A percentile compares a stretch with the other conserved stretches of the same genome.
These are phyloP conservation scores for Pisolithus orientalis DNA, from an alignment of 768 basidiomycete species.

Conservation along the genomic window DNA sequence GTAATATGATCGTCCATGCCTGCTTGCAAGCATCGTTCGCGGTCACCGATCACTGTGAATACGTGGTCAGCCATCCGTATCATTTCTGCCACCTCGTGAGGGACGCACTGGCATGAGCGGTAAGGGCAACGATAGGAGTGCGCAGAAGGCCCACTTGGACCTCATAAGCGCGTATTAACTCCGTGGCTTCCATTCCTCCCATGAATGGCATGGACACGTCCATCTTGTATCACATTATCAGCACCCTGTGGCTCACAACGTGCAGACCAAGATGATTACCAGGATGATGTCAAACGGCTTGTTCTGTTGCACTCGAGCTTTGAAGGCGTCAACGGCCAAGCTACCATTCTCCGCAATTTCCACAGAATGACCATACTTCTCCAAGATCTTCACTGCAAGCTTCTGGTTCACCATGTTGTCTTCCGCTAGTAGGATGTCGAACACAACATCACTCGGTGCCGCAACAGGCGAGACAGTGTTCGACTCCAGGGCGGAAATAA, in stretches of 20 bases:
- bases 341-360: constrained; percentile 98
- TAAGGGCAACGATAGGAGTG: constrained; percentile 93
- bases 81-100: background rate
- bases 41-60: constrained; percentile 76
- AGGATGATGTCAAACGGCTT: constrained; percentile 89
- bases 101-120: constrained; percentile 89
- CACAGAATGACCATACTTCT: constrained; percentile 91
- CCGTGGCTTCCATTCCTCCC: constrained; percentile 98
- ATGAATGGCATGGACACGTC: constrained; percentile 98
- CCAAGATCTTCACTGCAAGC: constrained; percentile 91
- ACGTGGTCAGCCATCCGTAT: constrained; percentile 4
- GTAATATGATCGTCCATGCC: constrained; percentile 83
- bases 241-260: background rate
- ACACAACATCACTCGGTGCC: constrained; percentile 77
- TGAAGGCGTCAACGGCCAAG: constrained; percentile 88
- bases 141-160: constrained; percentile 58
- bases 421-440: constrained; percentile 93
- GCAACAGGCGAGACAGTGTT: constrained; percentile 88
- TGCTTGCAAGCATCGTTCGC: constrained; percentile 70
- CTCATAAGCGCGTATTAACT: constrained; percentile 84
- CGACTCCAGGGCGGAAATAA: constrained; percentile 91
- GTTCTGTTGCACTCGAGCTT: constrained; percentile 60
- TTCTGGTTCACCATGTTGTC: constrained; percentile 97
- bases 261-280: constrained; percentile 31
- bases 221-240: constrained; percentile 51